phyloP scores from a whole-genome alignment of 1,284 basidiomycete genomes.

The Neolentinus lepideus region DNA sequence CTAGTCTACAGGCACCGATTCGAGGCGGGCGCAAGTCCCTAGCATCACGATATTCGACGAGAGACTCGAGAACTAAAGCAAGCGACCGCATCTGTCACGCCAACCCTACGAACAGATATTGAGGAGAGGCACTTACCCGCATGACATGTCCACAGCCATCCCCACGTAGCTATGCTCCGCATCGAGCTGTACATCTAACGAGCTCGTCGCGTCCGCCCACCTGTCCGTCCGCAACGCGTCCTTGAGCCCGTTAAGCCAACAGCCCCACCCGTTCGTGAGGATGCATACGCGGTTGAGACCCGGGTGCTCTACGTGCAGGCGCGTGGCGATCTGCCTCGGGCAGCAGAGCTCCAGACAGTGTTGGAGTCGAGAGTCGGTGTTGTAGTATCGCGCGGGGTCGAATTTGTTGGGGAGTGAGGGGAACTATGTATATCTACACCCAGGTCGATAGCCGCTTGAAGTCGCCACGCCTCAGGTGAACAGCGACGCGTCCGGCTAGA shows the following conservation, averaged over 20 bases:
- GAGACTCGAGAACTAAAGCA: background rate
- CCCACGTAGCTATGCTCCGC: constrained; percentile 43
- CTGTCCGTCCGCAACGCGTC: constrained; percentile 20
- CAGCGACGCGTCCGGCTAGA: constrained; percentile 37
- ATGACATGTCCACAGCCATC: constrained; percentile 56
- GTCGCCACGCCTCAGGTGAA: constrained; percentile 58
- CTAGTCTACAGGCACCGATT: constrained; percentile 1
- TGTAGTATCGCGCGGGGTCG: constrained; percentile 16
- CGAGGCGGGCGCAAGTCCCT: background rate
- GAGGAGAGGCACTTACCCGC: constrained; percentile 36
- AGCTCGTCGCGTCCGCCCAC: constrained; percentile 44
- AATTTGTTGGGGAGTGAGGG: constrained; percentile 30
- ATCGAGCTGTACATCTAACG: constrained; percentile 35
- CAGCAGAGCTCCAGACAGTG: constrained; percentile 33
- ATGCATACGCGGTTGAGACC: constrained; percentile 24
- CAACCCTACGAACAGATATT: too few relatives aligned
- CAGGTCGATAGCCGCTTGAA: constrained; percentile 38
- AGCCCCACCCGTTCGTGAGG: constrained; percentile 27
- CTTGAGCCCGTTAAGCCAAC: constrained; percentile 23
- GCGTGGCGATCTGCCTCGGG: constrained; percentile 33
- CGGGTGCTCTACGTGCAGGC: constrained; percentile 16
- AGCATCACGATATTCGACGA: constrained; percentile 1
- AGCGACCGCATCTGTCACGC: too few relatives aligned
- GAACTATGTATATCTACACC: constrained; percentile 30
- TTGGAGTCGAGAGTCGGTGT: constrained; percentile 15